Base-by-base conservation (phyloP, 2,329 filamentous ascomycete genomes). In the Curvularia lunata region DNA sequence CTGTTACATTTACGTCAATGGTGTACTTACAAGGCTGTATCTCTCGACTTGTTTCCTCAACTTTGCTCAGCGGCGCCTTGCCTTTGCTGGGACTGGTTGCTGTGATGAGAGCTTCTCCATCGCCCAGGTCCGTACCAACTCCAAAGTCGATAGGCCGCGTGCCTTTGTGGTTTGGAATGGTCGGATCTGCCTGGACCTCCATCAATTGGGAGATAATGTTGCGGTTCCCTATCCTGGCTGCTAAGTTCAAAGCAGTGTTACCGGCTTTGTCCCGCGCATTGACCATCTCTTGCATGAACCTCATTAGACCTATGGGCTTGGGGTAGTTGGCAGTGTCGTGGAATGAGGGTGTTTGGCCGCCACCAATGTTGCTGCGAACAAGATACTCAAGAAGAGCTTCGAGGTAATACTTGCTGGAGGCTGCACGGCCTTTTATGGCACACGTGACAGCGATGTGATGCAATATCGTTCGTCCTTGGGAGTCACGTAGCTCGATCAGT, bases 391-490 rank as follows among this genome's bases (percentile, higher is more conserved):
- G 83, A 10, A 99, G 83, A 27, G 92, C 94, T 78, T 99, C 95
- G 1, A 99, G 86, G 70, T 99, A 99, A 75, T 98, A 97, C 64
- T 94, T 91, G 74, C 92, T 96, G 21, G 95, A 94, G 41, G 91
- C 88, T 56, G 91, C 93, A 48, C 95, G 88, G 6, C 94, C 94
- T 74, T 97, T 97, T 69, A 98, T 95, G 6, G 93, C 95, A 61
- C 93, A 97, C 16, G 95, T 96, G 32, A 98, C 88, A 5, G 95
- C 93, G 68, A 99, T 98, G 72, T 99, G 95, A 72, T 99, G 95
- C 23, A 99, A 81, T 13, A 98, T 92, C 0, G 94, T 98, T 37
- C 95, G 85, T 8, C 93, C 93, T 75, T 92, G 92, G 43, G 91
- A 87, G 74, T 99, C 95, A 21, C 92, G 86, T 42, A 96, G 87